A percentile compares a stretch with the other conserved stretches of the same genome.
Conservation (phyloP, 306 rosid genomes). For the Rosa rugosa region DNA sequence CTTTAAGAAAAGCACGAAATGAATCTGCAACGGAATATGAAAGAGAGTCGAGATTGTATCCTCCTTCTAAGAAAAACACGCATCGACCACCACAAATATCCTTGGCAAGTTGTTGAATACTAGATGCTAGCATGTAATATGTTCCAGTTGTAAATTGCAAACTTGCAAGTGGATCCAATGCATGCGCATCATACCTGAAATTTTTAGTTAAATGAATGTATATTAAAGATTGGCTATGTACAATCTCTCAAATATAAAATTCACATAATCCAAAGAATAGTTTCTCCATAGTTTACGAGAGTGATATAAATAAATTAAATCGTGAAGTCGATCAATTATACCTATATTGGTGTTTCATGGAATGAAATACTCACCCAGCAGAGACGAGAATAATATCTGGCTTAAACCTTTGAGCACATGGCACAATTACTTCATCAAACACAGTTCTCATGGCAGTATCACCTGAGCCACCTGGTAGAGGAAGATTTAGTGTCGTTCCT, state of each 20-base stretch:
- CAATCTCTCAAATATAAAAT: background rate
- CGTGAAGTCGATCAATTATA: background rate
- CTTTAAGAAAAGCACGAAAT: conserved; percentile 83
- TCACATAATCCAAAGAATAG: background rate
- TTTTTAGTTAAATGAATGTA: background rate
- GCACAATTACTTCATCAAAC: conserved; percentile 84
- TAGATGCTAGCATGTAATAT: conserved; percentile 79
- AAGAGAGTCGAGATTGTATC: conserved; percentile 80
- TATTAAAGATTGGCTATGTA: background rate
- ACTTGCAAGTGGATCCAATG: conserved; percentile 77
- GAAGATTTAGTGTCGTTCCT: conserved; percentile 90
- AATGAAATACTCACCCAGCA: conserved; percentile 76
- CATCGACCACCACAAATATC: conserved; percentile 70
- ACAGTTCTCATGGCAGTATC: conserved; percentile 70
- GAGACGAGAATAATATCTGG: conserved; percentile 95
- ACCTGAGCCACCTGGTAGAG: conserved; percentile 96
- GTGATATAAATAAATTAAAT: background rate
- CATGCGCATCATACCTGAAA: conserved; percentile 83
- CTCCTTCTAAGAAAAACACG: conserved; percentile 90
- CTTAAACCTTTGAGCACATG: conserved; percentile 83
- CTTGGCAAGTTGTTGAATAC: conserved; percentile 71
- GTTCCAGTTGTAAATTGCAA: conserved; percentile 88
- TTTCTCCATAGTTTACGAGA: background rate
- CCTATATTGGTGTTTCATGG: background rate
- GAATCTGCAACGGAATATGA: conserved; percentile 77